Evolutionary conservation across 768 basidiomycete species (phyloP), one percentile per base, ranked within the genome.

Genomic region (Suillus subluteus): DNA sequence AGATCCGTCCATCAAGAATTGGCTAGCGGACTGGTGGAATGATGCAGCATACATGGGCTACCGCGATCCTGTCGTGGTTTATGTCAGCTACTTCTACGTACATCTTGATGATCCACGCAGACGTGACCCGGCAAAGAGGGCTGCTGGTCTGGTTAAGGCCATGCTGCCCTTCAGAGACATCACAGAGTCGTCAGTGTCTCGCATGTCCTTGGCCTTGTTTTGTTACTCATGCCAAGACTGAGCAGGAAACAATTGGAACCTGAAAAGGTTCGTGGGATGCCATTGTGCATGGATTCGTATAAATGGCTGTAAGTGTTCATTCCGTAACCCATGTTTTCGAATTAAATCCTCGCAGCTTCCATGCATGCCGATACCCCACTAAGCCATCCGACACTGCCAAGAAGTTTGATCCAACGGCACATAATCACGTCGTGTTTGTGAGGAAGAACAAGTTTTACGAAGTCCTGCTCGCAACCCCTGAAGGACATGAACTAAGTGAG

Each of bases 1-100:
- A 0, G 82, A 87, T 32, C 85, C 87, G 1, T 77, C 78, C 21
- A 77, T 80, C 62, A 82, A 81, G 71, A 96, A 85, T 81, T 99
- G 98, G 98, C 83, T 99, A n/a, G 85, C 87, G 58, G 95, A 97
- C 62, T 99, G 98, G 98, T 99, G 97, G 97, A 96, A 99, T 79
- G 94, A 98, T 43, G 86, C 78, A 6, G 96, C 96, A 21, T 94
- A 92, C 75, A 90, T 94, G 91, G 90, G 82, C 7, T 94, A 93
- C 74, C 86, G 94, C 58, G 96, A 97, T 72, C 89, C 96, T 2
- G 93, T 98, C 58, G 91, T 96, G 38, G 92, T 96, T 16, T 92
- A 88, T 69, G 95, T 96, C 72, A 95, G 91, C 84, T 99, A 99
- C 82, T 99, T 91, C 81, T 99, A 94, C 76, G 86, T 96, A 11